A percentile compares a stretch with the other conserved stretches of the same genome.
Conservation (phyloP, 192 early-diverging fungal species). For the Rhizophagus sp. region DNA sequence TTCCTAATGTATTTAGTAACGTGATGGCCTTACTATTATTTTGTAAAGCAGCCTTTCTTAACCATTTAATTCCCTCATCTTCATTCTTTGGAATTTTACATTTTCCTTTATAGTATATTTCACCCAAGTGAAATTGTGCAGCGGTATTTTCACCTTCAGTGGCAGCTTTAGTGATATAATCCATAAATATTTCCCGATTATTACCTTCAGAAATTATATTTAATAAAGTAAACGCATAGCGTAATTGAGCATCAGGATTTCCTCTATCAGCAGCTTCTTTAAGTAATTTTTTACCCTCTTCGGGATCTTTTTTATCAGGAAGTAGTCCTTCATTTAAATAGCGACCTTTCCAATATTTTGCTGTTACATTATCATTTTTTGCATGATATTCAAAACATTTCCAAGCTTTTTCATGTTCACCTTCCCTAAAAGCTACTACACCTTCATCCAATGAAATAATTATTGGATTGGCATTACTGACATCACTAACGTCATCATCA, state of each 20-base stretch:
- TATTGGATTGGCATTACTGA: too few species aligned
- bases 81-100: too few species aligned
- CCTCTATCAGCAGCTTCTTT: slow-evolving; percentile 6
- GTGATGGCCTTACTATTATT: too few species aligned
- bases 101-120: too few species aligned
- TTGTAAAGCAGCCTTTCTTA: too few species aligned
- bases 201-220: not conserved
- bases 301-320: not conserved
- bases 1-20: too few species aligned
- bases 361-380: not conserved
- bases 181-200: not conserved
- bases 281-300: not conserved
- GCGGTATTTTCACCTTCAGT: not conserved
- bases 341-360: slow-evolving; percentile 14
- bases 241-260: not conserved
- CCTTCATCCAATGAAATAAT: too few species aligned
- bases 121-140: too few species aligned
- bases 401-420: not conserved
- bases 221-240: not conserved
- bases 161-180: not conserved
- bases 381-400: slow-evolving; percentile 6
- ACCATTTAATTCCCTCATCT: too few species aligned
- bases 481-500: too few species aligned
- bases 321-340: not conserved
- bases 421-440: too few species aligned